Evolutionary conservation across 768 basidiomycete species (phyloP).

Genomic region (Rickenella mellea): DNA sequence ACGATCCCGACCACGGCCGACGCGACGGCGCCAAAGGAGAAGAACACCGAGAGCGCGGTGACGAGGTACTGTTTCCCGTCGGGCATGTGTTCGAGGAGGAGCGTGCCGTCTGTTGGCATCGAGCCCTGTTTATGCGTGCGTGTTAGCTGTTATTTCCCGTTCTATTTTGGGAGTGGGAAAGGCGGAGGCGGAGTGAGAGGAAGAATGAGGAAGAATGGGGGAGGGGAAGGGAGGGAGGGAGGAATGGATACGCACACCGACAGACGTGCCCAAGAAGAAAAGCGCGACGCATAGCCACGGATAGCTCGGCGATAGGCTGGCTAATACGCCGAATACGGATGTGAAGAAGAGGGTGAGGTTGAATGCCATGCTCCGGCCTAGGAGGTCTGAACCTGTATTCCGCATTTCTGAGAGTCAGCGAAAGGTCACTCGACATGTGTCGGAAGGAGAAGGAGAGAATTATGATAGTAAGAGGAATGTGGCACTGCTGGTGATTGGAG

Average conservation of each 20-base stretch:
- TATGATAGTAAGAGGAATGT: constrained; percentile 2
- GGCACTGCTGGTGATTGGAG: too few species aligned
- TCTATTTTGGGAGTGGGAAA: not conserved
- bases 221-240: constrained; percentile 34
- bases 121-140: constrained; percentile 50
- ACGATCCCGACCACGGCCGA: constrained; percentile 72
- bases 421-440: not conserved
- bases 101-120: constrained; percentile 95
- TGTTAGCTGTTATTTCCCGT: constrained; percentile 1
- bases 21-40: constrained; percentile 85
- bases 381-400: constrained; percentile 72
- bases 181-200: not conserved
- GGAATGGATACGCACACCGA: constrained; percentile 59
- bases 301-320: constrained; percentile 69
- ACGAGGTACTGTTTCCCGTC: constrained; percentile 87
- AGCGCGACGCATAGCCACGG: constrained; percentile 59
- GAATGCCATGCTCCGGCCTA: constrained; percentile 86
- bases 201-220: constrained; percentile 22
- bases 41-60: constrained; percentile 89
- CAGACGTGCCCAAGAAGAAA: constrained; percentile 86
- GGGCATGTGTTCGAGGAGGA: constrained; percentile 88
- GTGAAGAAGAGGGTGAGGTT: constrained; percentile 90
- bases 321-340: constrained; percentile 74
- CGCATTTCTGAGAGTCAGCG: not conserved
- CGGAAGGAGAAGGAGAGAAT: not conserved